Conservation (phyloP, 2,329 filamentous ascomycete species). For the Hymenoscyphus fructigenus region DNA sequence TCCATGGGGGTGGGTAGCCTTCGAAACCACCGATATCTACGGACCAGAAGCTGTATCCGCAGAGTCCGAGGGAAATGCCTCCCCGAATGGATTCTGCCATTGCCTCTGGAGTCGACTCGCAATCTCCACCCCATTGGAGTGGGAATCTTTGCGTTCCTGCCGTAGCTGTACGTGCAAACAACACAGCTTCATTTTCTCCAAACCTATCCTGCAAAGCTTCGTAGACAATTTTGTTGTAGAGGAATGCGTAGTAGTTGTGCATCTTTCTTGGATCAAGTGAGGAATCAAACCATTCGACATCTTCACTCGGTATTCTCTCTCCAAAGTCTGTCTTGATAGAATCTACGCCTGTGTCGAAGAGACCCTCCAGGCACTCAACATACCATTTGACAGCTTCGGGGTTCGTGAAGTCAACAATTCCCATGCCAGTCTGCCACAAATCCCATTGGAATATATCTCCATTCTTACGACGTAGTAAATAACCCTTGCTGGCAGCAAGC, state of each 20-base stretch:
- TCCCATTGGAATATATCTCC: slow-evolving; percentile 64
- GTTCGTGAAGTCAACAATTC: slow-evolving; percentile 62
- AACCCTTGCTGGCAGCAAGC: slow-evolving; percentile 55
- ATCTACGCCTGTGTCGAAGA: slow-evolving; percentile 60
- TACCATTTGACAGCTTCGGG: slow-evolving; percentile 58
- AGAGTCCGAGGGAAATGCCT: slow-evolving; percentile 55
- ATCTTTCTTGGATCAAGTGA: slow-evolving; percentile 52
- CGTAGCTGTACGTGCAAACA: slow-evolving; percentile 59
- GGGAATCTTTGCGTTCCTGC: slow-evolving; percentile 60
- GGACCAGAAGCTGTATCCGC: slow-evolving; percentile 60
- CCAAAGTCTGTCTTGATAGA: slow-evolving; percentile 65
- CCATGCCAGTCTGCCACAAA: slow-evolving; percentile 64
- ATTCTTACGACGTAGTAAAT: slow-evolving; percentile 57
- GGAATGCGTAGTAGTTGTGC: slow-evolving; percentile 64
- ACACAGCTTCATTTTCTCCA: slow-evolving; percentile 50
- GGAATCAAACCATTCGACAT: slow-evolving; percentile 54
- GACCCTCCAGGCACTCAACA: slow-evolving; percentile 47
- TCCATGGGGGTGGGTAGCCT: slow-evolving; percentile 54
- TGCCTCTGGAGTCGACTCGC: slow-evolving; percentile 60
- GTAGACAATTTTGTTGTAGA: slow-evolving; percentile 61
- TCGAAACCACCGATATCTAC: slow-evolving; percentile 65
- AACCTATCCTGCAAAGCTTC: slow-evolving; percentile 50
- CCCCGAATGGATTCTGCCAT: slow-evolving; percentile 62
- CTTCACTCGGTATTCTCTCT: slow-evolving; percentile 56
- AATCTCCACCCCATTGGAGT: slow-evolving; percentile 62